Evolutionary conservation across 768 basidiomycete species (phyloP).

Genomic region (Plicaturopsis crispa): DNA sequence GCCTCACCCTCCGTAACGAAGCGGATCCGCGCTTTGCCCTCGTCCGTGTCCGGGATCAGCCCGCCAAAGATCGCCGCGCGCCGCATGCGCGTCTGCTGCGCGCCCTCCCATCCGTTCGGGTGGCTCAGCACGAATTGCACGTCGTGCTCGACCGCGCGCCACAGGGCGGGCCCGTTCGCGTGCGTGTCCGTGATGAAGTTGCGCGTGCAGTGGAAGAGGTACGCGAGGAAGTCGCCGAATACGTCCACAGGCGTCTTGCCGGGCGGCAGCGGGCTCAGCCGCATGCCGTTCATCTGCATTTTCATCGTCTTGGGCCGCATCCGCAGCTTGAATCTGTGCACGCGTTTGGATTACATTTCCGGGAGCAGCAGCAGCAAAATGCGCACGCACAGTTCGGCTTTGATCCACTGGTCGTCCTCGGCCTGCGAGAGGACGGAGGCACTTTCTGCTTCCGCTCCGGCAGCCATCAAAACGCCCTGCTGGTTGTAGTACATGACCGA

Average conservation of each 20-base stretch:
- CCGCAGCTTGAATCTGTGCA: slow-evolving; percentile 67
- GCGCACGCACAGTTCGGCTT: slow-evolving; percentile 63
- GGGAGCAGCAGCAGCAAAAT: no score
- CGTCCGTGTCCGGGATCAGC: slow-evolving; percentile 69
- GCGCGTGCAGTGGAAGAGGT: slow-evolving; percentile 67
- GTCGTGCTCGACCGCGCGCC: slow-evolving; percentile 63
- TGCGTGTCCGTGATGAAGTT: slow-evolving; percentile 78
- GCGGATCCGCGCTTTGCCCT: slow-evolving; percentile 63
- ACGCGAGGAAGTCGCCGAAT: slow-evolving; percentile 73
- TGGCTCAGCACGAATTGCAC: slow-evolving; percentile 73
- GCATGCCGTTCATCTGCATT: slow-evolving; percentile 80
- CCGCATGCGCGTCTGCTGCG: slow-evolving; percentile 74
- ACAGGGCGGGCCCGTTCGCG: slow-evolving; percentile 62
- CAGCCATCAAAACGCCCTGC: slow-evolving; percentile 56
- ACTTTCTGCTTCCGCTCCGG: slow-evolving; percentile 72
- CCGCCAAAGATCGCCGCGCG: slow-evolving; percentile 63
- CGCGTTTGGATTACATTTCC: no score
- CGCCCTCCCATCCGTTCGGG: slow-evolving; percentile 78
- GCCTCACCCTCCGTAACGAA: slow-evolving; percentile 85
- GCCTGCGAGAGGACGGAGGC: slow-evolving; percentile 51
- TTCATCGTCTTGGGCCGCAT: slow-evolving; percentile 73
- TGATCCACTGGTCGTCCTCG: slow-evolving; percentile 74
- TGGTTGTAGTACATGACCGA: slow-evolving; percentile 70
- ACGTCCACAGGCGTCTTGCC: slow-evolving; percentile 64
- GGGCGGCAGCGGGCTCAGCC: slow-evolving; percentile 59